Evolutionary conservation across 2,329 filamentous ascomycete genomes (phyloP).

Genomic region (Fonsecaea erecta): DNA sequence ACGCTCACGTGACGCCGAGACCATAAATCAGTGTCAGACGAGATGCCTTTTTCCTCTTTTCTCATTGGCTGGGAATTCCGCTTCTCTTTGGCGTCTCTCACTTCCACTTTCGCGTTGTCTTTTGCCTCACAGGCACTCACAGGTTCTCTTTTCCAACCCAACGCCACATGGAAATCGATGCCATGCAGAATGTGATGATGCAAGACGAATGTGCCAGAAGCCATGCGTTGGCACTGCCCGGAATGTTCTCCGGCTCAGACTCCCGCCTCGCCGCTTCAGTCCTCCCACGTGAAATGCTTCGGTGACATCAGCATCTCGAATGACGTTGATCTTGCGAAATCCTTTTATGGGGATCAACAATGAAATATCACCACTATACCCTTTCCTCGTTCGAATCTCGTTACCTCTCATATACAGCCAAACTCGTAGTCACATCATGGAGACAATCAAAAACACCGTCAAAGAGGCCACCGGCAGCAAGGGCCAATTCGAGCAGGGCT

Average conservation of each 20-base stretch:
- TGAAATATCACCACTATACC: background rate
- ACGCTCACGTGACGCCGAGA: background rate
- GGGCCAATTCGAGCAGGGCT: conserved; percentile 22
- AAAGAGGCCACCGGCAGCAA: conserved; percentile 36
- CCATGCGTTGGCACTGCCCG: background rate
- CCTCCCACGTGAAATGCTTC: background rate
- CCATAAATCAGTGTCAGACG: background rate
- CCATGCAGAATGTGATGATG: background rate
- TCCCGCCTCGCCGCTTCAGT: background rate
- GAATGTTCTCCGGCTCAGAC: background rate
- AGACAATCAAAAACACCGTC: conserved; percentile 39
- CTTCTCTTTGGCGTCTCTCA: background rate
- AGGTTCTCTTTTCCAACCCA: background rate
- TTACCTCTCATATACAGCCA: background rate
- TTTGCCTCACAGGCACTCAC: too few species aligned
- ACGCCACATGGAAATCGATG: background rate
- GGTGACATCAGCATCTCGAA: background rate
- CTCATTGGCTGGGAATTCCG: background rate
- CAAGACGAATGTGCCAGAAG: background rate
- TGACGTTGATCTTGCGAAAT: background rate
- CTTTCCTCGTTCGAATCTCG: background rate
- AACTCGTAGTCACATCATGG: conserved; percentile 35
- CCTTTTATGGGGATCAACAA: background rate
- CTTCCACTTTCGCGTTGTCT: background rate
- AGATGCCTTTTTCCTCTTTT: background rate